Base-by-base conservation (phyloP, 2,329 filamentous ascomycete genomes). In the Cercospora beticola region DNA sequence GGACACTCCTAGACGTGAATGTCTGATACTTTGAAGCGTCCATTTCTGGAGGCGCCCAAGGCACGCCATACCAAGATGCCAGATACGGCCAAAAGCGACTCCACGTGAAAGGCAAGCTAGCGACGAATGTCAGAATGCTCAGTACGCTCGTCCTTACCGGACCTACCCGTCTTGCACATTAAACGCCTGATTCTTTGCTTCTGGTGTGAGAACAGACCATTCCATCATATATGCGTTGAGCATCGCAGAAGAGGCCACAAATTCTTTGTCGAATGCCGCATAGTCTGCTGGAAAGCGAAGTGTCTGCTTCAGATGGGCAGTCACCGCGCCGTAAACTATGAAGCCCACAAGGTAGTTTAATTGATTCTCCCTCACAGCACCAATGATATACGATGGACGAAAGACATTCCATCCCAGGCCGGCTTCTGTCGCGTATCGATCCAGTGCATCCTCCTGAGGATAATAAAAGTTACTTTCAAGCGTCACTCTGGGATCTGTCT, bases 391-490 rank as follows among this genome's bases (percentile, higher is more conserved):
- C 0, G 79, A 80, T 0, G 84, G 84, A 64, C 82, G 80, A 4
- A 79, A 79, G 5, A 85, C 76, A 67, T 82, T 85, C 81, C 81
- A 86, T 5, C 58, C 33, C 7, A 68, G 36, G 16, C 57, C 65
- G 12, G 43, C 63, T 12, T 72, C 70, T 10, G 75, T 72, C 71
- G 83, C 83, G 71, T 79, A 86, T 0, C 75, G 71, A 46, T 73
- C 76, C 6, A 86, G 78, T 5, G 76, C 74, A 68, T 86, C 84
- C 76, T 86, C 84, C 75, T 86, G 84, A 0, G 78, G 73, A 70
- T 85, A 86, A 78, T 86, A 86, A 74, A 86, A 86, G 75, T 86
- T 86, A 2, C 80, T 79, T 68, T 83, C 81, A 0, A 83, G 76
- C 2, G 82, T 76, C 14, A 83, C 60, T 28, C 83, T 18, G 0